Percentiles rank a stretch among this genome's conserved stretches.
Evolutionary conservation across 345 rosid species (phyloP).

Genomic region (Eucalyptus melliodora): DNA sequence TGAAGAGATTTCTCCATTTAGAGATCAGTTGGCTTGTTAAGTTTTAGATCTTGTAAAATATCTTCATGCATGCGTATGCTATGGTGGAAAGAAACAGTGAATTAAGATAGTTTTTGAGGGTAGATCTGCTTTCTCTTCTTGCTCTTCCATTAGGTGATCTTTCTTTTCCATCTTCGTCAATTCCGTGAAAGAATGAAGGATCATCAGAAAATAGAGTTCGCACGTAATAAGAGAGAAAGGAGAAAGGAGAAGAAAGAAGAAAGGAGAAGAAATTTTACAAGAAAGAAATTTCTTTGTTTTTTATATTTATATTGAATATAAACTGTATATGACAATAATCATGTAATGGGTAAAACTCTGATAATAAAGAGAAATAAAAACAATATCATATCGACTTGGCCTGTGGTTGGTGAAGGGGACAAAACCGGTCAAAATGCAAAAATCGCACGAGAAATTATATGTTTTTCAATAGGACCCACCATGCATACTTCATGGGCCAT

Average conservation of each 20-base stretch:
- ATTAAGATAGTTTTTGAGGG: background rate
- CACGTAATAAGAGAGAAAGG: background rate
- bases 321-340: no score
- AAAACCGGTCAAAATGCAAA: background rate
- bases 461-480: background rate
- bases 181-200: background rate
- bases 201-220: background rate
- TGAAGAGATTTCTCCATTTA: conserved; percentile 75
- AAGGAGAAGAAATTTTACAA: no score
- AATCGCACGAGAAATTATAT: background rate
- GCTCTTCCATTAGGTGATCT: background rate
- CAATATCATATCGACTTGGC: background rate
- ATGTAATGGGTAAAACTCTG: no score
- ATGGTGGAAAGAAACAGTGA: background rate
- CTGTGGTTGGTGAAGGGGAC: background rate
- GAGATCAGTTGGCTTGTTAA: conserved; percentile 81
- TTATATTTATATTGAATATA: no score
- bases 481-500: background rate
- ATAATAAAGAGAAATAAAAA: no score
- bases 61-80: background rate
- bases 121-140: background rate
- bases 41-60: background rate
- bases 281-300: no score
- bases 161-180: background rate
- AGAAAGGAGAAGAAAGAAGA: no score